Base-by-base conservation (phyloP, 345 rosid genomes). In the Laguncularia racemosa region DNA sequence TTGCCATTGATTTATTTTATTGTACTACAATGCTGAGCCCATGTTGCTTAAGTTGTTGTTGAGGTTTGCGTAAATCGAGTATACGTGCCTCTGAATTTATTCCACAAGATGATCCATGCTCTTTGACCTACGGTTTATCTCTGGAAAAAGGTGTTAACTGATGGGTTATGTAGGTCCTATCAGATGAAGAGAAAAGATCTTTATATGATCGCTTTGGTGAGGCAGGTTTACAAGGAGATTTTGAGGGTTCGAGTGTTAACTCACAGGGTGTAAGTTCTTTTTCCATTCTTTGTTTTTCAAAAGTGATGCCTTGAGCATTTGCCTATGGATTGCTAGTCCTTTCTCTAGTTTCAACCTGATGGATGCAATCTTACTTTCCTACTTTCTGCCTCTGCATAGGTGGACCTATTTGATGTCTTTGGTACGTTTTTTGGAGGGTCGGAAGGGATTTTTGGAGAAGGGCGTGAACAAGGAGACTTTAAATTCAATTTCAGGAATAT, bases 161-260 rank as follows among this genome's bases (percentile, higher is more conserved):
- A 74, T 76, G 66, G 65, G 65, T 61, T 53, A 3, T 84, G 72
- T 80, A 88, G 96, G 96, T 91, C 49, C 77, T 91, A 68, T 91
- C 98, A 67, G 98, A 91, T 74, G 86, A 86, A 43, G 91, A 86
- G 84, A 88, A 91, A 75, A 81, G 93, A 74, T 82, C 98, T 4
- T 59, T 69, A 63, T 91, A 88, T 77, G 98, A 91, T 73, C 91
- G 83, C 59, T 80, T 78, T 48, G 96, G 95, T 40, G 95, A 88
- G 76, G 89, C 68, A 6, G 93, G 95, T 63, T 61, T 86, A 64
- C 79, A 75, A 52, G 92, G 81, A 15, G 82, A 65, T 57, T 84
- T 64, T 72, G 78, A 76, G 73, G 84, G 80, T 44, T 71, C 83
- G 46, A 76, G 66, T 18, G 65, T 66, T 69, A 67, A 67, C 67